Conservation (phyloP, 2,329 filamentous ascomycete genomes). For the Aureobasidium sp. region DNA sequence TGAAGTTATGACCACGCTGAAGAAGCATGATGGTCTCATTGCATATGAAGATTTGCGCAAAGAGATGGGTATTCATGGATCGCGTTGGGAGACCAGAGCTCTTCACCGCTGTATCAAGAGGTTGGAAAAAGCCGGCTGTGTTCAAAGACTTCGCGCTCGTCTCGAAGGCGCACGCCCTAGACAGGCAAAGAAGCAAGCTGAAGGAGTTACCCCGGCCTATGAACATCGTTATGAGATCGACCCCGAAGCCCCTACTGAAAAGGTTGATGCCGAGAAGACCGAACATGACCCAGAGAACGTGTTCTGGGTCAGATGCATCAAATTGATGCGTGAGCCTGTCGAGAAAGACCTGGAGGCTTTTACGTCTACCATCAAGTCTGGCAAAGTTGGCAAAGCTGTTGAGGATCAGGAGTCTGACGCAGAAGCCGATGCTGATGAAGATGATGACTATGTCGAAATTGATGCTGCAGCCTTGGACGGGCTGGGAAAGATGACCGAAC, state of each 20-base stretch:
- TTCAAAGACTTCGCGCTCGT: conserved; percentile 30
- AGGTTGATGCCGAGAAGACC: not conserved
- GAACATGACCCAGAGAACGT: conserved; percentile 12
- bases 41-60: conserved; percentile 44
- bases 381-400: not conserved
- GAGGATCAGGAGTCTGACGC: conserved; percentile 16
- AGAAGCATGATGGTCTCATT: conserved; percentile 42
- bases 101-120: conserved; percentile 32
- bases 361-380: conserved; percentile 10
- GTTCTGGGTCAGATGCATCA: conserved; percentile 29
- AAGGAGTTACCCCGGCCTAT: not conserved
- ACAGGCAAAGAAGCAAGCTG: not conserved
- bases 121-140: conserved; percentile 31
- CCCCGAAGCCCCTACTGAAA: not conserved
- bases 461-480: conserved; percentile 11
- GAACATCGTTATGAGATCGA: not conserved
- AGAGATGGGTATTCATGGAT: conserved; percentile 30
- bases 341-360: conserved; percentile 22
- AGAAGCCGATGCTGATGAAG: conserved; percentile 11
- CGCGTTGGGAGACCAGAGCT: conserved; percentile 30
- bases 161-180: not conserved
- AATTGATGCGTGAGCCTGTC: conserved; percentile 31
- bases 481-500: not conserved
- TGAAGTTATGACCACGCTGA: conserved; percentile 41
- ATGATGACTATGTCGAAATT: conserved; percentile 22